A percentile compares a stretch with the other conserved stretches of the same genome.
Evolutionary conservation across 2,329 filamentous ascomycete genomes (phyloP).

Genomic region (Neonectria hederae): DNA sequence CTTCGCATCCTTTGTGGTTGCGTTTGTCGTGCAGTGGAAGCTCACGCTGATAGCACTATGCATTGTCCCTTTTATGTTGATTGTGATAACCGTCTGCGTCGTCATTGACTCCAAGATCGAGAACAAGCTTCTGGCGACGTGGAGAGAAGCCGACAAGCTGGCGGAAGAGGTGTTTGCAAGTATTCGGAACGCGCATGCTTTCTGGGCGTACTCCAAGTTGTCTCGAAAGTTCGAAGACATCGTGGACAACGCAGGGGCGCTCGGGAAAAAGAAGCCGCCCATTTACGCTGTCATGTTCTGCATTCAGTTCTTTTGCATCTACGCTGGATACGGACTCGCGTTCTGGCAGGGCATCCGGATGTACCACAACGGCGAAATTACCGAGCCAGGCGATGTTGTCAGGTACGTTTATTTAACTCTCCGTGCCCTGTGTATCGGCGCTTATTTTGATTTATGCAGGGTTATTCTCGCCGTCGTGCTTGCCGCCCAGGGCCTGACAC

Average conservation of each 20-base stretch:
- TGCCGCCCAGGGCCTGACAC: background rate
- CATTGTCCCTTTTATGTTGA: slow-evolving; percentile 42
- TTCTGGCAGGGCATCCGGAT: slow-evolving; percentile 56
- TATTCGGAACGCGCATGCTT: slow-evolving; percentile 53
- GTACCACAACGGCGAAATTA: slow-evolving; percentile 48
- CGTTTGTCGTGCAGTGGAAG: slow-evolving; percentile 53
- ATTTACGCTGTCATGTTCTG: slow-evolving; percentile 49
- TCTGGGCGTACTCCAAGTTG: slow-evolving; percentile 48
- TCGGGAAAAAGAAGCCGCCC: slow-evolving; percentile 50
- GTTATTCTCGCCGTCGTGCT: background rate
- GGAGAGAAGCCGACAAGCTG: slow-evolving; percentile 46
- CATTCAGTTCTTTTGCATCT: slow-evolving; percentile 51
- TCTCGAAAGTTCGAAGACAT: slow-evolving; percentile 50
- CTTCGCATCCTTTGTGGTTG: slow-evolving; percentile 49
- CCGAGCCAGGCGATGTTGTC: slow-evolving; percentile 49
- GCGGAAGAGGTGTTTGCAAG: slow-evolving; percentile 50
- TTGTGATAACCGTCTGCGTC: slow-evolving; percentile 42
- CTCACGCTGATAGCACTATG: slow-evolving; percentile 51
- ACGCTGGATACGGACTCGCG: slow-evolving; percentile 51
- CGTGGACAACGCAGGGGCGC: slow-evolving; percentile 46
- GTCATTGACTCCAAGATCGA: slow-evolving; percentile 43
- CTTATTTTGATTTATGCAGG: background rate
- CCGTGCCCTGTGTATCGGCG: slow-evolving; percentile 41
- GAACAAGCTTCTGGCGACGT: slow-evolving; percentile 44
- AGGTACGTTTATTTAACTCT: slow-evolving; percentile 41